phyloP scores from a whole-genome alignment of 164 flowering plant species.

The Aristolochia contorta region DNA sequence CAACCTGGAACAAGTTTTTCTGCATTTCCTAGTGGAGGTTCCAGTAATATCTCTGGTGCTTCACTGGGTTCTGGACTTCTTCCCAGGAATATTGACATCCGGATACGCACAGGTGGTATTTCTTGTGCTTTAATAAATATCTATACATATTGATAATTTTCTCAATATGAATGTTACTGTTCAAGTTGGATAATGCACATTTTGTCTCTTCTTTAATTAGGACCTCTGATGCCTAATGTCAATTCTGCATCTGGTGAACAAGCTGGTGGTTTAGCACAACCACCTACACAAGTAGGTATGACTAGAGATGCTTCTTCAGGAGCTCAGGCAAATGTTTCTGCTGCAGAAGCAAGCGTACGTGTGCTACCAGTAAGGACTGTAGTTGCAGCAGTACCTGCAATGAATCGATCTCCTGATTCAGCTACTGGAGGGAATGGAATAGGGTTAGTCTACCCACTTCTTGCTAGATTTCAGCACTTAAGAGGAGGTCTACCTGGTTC shows the following conservation, averaged over 20 bases:
- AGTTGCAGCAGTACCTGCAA: conserved; percentile 62
- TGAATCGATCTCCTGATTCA: conserved; percentile 32
- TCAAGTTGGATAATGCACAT: neutral
- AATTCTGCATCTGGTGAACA: conserved; percentile 36
- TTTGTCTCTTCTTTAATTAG: conserved; percentile 4
- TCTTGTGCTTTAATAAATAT: neutral
- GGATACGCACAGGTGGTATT: conserved; percentile 63
- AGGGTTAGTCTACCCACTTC: conserved; percentile 54
- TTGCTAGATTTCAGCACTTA: conserved; percentile 55
- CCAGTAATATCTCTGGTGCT: conserved; percentile 36
- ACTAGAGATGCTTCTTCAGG: conserved; percentile 21
- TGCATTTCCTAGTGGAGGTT: conserved; percentile 40
- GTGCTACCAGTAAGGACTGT: conserved; percentile 62
- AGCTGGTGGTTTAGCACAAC: conserved; percentile 25
- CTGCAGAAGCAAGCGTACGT: conserved; percentile 45
- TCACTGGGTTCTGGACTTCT: conserved; percentile 43
- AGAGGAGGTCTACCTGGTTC: conserved; percentile 21
- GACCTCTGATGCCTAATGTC: conserved; percentile 13
- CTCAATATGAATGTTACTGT: neutral
- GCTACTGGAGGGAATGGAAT: conserved; percentile 34
- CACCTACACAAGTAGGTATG: conserved; percentile 28
- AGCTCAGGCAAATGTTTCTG: conserved; percentile 20
- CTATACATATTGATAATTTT: neutral
- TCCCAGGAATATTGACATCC: conserved; percentile 76
- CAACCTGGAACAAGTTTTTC: conserved; percentile 61